Percentiles rank a stretch among this genome's conserved stretches.
phyloP scores from a whole-genome alignment of 2,329 filamentous ascomycete genomes.

The Phialophora expanda region DNA sequence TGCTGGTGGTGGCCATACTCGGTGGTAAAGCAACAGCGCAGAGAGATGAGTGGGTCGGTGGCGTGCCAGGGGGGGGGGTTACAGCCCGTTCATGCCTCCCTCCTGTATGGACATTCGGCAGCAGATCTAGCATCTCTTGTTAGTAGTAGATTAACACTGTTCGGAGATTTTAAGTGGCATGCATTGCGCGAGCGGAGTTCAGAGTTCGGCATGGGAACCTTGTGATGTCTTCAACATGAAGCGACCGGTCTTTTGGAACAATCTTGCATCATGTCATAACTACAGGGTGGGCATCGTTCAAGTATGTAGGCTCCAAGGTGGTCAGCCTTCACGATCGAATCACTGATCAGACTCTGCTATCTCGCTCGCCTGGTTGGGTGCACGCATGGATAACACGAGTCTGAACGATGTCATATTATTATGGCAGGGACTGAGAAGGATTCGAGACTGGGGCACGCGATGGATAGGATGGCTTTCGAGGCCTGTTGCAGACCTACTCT shows the following conservation, averaged over 20 bases:
- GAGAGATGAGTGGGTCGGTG: no score
- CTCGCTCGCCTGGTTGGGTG: background rate
- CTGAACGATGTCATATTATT: background rate
- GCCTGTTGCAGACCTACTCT: background rate
- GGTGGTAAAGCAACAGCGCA: no score
- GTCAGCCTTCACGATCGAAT: background rate
- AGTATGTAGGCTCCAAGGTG: background rate
- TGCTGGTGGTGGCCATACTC: no score
- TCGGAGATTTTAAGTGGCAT: constrained; percentile 24
- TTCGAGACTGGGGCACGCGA: background rate
- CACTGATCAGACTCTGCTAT: background rate
- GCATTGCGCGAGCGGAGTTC: constrained; percentile 5
- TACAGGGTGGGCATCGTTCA: background rate
- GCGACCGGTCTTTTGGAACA: constrained; percentile 1
- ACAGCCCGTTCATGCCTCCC: no score
- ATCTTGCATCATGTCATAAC: constrained; percentile 10
- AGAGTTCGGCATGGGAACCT: constrained; percentile 11
- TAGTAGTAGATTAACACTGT: background rate
- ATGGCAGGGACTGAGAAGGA: background rate
- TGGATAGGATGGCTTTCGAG: background rate
- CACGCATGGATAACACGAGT: background rate
- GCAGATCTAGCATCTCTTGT: background rate
- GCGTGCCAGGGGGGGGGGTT: no score
- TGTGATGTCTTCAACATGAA: constrained; percentile 10
- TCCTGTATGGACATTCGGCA: background rate